Base-by-base conservation (phyloP, 495 filamentous ascomycete species). In the Echria macrotheca region DNA sequence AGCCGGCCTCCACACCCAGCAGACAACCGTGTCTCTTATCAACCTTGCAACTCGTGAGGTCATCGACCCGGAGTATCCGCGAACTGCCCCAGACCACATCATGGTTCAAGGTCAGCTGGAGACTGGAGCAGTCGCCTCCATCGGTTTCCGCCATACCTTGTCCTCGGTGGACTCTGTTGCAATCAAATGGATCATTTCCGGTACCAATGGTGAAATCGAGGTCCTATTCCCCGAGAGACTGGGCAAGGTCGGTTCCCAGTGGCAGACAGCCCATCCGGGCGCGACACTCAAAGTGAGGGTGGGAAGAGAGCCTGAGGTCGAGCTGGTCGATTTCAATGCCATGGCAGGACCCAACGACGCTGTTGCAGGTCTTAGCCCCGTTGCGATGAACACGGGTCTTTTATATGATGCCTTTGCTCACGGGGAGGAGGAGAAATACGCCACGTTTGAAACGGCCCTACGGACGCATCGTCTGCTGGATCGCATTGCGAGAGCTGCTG, bases 201-300 rank as follows among this genome's bases (percentile, higher is more conserved):
- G 72, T 36, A 63, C 64, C 1, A 64, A 74, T 38, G 74, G 76
- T 6, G 68, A 74, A 57, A 66, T 76, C 19, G 63, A 61, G 36
- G 41, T 77, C 33, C 61, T 59, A 14, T 44, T 50, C 5, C 42
- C 49, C 11, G 25, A 45, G 14, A 1, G 5, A 28, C 19, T 46
- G 26, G 26, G 7, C n/a, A 11, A 9, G 15, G 22, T 25, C 9
- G 12, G 15, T 10, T 11, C 37, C 15, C 36, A 49, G 24, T 49
- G 47, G 47, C 47, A 49, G 24, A 14, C 23, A 9, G 36, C 35
- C 10, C 2, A 32, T 12, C 36, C 37, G 15, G 11, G 15, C 14
- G 4, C 21, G 12, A 49, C 32, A 32, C 23, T 49, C 25, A 19
- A 3, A 10, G 25, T 49, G 5, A 31, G 25, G 17, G 6, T 32